A percentile compares a stretch with the other conserved stretches of the same genome.
Evolutionary conservation across 306 rosid genomes (phyloP).

Genomic region (Parietaria judaica): DNA sequence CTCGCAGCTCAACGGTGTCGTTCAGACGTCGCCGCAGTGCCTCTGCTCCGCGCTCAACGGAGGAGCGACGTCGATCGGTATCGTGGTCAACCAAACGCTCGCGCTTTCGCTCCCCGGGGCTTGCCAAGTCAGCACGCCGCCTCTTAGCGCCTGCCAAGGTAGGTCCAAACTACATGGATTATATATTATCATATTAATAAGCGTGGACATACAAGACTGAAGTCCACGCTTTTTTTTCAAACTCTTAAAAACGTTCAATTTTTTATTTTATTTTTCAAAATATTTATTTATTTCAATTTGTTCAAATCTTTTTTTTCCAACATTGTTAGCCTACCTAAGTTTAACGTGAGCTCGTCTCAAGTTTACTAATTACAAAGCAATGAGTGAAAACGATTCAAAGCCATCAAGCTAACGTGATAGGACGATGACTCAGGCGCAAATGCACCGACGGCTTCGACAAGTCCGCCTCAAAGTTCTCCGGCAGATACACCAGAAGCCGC

Average conservation of each 20-base stretch:
- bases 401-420: too few species aligned
- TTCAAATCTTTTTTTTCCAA: neutral
- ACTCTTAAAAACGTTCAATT: neutral
- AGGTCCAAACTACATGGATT: neutral
- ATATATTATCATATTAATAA: too few species aligned
- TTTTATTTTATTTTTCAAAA: too few species aligned
- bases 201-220: neutral
- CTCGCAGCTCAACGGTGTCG: conserved; percentile 51
- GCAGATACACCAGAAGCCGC: conserved; percentile 41
- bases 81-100: conserved; percentile 49
- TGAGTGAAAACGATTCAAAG: too few species aligned
- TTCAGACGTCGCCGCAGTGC: conserved; percentile 61
- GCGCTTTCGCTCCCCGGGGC: conserved; percentile 58
- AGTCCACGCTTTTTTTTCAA: neutral
- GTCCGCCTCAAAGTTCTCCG: conserved; percentile 34
- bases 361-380: neutral
- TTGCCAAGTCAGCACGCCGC: conserved; percentile 58
- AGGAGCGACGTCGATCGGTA: conserved; percentile 40
- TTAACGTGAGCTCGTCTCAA: neutral
- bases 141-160: conserved; percentile 52
- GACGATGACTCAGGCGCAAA: conserved; percentile 24
- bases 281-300: neutral
- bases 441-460: conserved; percentile 32
- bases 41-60: conserved; percentile 58
- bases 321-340: too few species aligned